phyloP scores from a whole-genome alignment of 805 yeast species.

The Saccharomycopsis sp. region DNA sequence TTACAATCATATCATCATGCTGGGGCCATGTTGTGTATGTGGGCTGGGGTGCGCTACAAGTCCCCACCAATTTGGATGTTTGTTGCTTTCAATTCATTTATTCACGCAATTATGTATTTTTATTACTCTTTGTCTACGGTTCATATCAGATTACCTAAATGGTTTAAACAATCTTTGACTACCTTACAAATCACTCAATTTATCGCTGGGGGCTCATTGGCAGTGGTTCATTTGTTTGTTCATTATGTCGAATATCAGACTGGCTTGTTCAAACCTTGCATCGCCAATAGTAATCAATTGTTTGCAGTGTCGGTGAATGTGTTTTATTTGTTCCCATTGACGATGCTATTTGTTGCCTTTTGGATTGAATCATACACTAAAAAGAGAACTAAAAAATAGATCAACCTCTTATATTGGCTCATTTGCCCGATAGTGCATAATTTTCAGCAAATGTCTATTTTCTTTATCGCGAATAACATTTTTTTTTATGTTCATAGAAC shows the following conservation, averaged over 20 bases:
- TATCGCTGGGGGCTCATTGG: conserved; percentile 60
- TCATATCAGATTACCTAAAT: conserved; percentile 48
- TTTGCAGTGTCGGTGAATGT: conserved; percentile 58
- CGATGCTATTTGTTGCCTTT: conserved; percentile 57
- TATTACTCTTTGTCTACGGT: conserved; percentile 58
- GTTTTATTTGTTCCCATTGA: conserved; percentile 58
- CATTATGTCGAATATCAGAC: conserved; percentile 45
- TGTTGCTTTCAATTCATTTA: conserved; percentile 73
- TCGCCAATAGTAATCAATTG: conserved; percentile 52
- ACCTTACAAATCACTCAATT: conserved; percentile 65
- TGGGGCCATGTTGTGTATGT: conserved; percentile 77
- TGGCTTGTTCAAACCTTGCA: conserved; percentile 40
- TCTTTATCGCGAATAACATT: too few relatives aligned
- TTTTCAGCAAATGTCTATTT: too few relatives aligned
- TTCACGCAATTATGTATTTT: conserved; percentile 68
- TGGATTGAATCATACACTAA: conserved; percentile 50
- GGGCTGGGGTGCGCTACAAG: conserved; percentile 65
- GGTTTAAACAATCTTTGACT: conserved; percentile 54
- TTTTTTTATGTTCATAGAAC: too few relatives aligned
- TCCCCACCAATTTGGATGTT: conserved; percentile 78
- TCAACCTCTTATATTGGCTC: too few relatives aligned
- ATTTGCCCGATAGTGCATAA: too few relatives aligned
- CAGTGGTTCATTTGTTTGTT: conserved; percentile 57
- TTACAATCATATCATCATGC: conserved; percentile 73
- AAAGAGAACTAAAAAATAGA: not conserved